phyloP scores from a whole-genome alignment of 495 filamentous ascomycete genomes.

The Penicillium robsamsonii region DNA sequence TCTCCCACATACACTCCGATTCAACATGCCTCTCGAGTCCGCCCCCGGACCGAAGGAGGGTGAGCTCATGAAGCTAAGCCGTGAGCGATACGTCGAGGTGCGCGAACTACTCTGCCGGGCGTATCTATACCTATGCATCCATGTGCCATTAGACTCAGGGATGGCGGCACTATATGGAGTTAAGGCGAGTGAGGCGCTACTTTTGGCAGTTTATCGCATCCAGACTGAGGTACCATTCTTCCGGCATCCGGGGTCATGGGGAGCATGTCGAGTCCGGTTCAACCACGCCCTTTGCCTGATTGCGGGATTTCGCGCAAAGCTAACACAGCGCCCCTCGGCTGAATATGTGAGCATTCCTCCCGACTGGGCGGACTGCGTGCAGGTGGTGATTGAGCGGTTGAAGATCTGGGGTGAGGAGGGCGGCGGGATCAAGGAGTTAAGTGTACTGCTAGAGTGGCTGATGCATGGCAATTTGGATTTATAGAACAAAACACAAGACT shows the following conservation, averaged over 20 bases:
- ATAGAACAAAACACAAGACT: slow-evolving; percentile 7
- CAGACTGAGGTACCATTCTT: slow-evolving; percentile 32
- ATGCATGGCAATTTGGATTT: slow-evolving; percentile 21
- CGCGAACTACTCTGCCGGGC: slow-evolving; percentile 40
- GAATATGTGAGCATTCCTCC: slow-evolving; percentile 26
- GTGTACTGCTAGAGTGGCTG: slow-evolving; percentile 29
- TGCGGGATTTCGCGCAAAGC: slow-evolving; percentile 28
- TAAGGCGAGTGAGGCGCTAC: slow-evolving; percentile 30
- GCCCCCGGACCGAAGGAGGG: slow-evolving; percentile 24
- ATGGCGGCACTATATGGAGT: slow-evolving; percentile 22
- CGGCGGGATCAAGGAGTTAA: slow-evolving; percentile 28
- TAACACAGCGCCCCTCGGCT: slow-evolving; percentile 19
- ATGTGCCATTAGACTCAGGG: slow-evolving; percentile 21
- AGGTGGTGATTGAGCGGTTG: slow-evolving; percentile 28
- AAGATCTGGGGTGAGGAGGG: slow-evolving; percentile 32
- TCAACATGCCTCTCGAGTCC: slow-evolving; percentile 30
- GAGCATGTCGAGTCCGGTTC: slow-evolving; percentile 31
- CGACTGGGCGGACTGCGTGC: slow-evolving; percentile 26
- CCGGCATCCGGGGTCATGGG: slow-evolving; percentile 33
- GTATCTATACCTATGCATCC: slow-evolving; percentile 37
- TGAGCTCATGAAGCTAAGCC: slow-evolving; percentile 36
- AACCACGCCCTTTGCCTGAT: slow-evolving; percentile 33
- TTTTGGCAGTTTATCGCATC: slow-evolving; percentile 28
- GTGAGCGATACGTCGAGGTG: slow-evolving; percentile 40
- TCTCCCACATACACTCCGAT: slow-evolving; percentile 32